Percentiles rank a stretch among this genome's conserved stretches.
phyloP scores from a whole-genome alignment of 768 basidiomycete genomes.

The Leccinum broughii region DNA sequence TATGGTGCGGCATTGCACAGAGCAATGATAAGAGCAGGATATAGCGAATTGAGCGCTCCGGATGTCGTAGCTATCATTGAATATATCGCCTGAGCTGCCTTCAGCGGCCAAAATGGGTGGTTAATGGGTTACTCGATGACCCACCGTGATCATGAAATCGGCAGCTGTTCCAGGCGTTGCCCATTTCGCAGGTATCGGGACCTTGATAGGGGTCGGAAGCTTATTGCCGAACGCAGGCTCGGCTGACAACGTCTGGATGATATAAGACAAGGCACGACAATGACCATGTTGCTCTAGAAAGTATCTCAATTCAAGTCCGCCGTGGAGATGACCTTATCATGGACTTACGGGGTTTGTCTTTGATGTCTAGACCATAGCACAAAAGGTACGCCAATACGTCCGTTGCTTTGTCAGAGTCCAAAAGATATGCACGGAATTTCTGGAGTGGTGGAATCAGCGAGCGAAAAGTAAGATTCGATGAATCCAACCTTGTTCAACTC shows the following conservation, averaged over 20 bases:
- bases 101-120: slow-evolving; percentile 10
- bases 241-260: slow-evolving; percentile 88
- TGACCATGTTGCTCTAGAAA: slow-evolving; percentile 83
- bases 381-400: slow-evolving; percentile 79
- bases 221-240: slow-evolving; percentile 76
- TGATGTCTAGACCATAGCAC: slow-evolving; percentile 82
- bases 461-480: neutral
- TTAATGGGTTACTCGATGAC: slow-evolving; percentile 25
- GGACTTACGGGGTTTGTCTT: slow-evolving; percentile 85
- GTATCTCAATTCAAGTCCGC: slow-evolving; percentile 8
- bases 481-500: slow-evolving; percentile 82
- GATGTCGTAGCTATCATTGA: slow-evolving; percentile 87
- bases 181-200: slow-evolving; percentile 77
- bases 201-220: slow-evolving; percentile 62
- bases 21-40: slow-evolving; percentile 90
- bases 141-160: slow-evolving; percentile 86
- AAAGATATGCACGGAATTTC: slow-evolving; percentile 86
- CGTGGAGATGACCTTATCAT: neutral
- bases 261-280: slow-evolving; percentile 86
- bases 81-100: slow-evolving; percentile 69
- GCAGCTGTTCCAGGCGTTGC: slow-evolving; percentile 67
- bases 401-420: slow-evolving; percentile 78
- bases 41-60: slow-evolving; percentile 76
- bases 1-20: slow-evolving; percentile 88
- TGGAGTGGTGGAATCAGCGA: slow-evolving; percentile 33